Percentiles rank a stretch among this genome's conserved stretches.
phyloP scores from a whole-genome alignment of 2,329 filamentous ascomycete genomes.

The Fusarium udum region DNA sequence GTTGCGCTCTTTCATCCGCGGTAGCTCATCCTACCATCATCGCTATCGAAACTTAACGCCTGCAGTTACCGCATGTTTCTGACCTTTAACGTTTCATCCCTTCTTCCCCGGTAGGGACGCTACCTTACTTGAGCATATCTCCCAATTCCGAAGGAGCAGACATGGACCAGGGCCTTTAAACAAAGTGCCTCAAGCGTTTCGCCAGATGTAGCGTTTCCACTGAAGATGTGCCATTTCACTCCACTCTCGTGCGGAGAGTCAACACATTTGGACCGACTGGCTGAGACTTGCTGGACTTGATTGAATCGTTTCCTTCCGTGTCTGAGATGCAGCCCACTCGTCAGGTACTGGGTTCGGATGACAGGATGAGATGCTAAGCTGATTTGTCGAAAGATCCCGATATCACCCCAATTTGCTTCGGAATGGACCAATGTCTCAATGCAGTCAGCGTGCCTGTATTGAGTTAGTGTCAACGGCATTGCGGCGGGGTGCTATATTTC shows the following conservation, averaged over 20 bases:
- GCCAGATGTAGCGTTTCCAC: slow-evolving; percentile 31
- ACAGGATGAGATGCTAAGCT: neutral
- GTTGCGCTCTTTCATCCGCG: neutral
- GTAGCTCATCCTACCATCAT: neutral
- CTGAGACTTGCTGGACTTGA: neutral
- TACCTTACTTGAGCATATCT: neutral
- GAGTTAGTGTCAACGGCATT: neutral
- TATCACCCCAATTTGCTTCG: neutral
- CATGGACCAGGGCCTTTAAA: slow-evolving; percentile 32
- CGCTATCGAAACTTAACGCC: slow-evolving; percentile 17
- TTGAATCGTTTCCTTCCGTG: slow-evolving; percentile 14
- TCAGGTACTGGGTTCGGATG: slow-evolving; percentile 8
- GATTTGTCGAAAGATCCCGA: neutral
- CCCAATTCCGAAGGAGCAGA: neutral
- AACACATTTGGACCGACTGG: neutral
- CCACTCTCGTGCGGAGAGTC: slow-evolving; percentile 35
- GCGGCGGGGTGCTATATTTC: neutral
- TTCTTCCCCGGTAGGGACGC: slow-evolving; percentile 30
- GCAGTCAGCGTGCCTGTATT: neutral
- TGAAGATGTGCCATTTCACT: slow-evolving; percentile 15
- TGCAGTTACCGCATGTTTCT: slow-evolving; percentile 18
- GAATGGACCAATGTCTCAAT: neutral
- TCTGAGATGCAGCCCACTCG: slow-evolving; percentile 18
- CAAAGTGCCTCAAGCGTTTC: slow-evolving; percentile 27
- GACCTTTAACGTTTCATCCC: slow-evolving; percentile 36